Evolutionary conservation across 345 rosid genomes (phyloP).

Genomic region (Anastatica hierochuntica): DNA sequence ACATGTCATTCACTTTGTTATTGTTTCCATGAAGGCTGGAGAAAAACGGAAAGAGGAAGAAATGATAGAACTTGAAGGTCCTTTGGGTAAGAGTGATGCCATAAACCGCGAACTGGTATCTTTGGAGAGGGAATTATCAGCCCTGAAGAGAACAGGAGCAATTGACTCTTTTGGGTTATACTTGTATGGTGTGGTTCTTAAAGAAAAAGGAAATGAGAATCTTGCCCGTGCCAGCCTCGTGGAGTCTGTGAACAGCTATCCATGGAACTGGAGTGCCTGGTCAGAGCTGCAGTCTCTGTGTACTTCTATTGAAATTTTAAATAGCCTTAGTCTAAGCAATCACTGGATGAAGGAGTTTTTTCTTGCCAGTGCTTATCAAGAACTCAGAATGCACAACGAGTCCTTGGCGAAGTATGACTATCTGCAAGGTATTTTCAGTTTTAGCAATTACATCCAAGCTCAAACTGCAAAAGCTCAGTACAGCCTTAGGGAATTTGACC

Average conservation of each 20-base stretch:
- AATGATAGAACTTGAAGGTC: slow-evolving; percentile 83
- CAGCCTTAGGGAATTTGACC: slow-evolving; percentile 86
- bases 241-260: slow-evolving; percentile 89
- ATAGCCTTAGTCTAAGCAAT: slow-evolving; percentile 57
- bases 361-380: slow-evolving; percentile 76
- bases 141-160: slow-evolving; percentile 52
- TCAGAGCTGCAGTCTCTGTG: slow-evolving; percentile 79
- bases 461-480: slow-evolving; percentile 91
- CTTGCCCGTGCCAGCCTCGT: slow-evolving; percentile 65
- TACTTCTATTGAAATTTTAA: slow-evolving; percentile 57
- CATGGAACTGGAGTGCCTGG: slow-evolving; percentile 99
- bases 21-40: slow-evolving; percentile 54
- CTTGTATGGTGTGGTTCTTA: slow-evolving; percentile 80
- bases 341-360: slow-evolving; percentile 99
- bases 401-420: slow-evolving; percentile 63
- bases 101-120: slow-evolving; percentile 67
- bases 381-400: slow-evolving; percentile 82
- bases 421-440: slow-evolving; percentile 62
- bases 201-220: slow-evolving; percentile 73
- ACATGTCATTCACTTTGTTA: slow-evolving; percentile 1
- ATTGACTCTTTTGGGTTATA: slow-evolving; percentile 83
- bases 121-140: slow-evolving; percentile 73
- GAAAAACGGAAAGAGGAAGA: slow-evolving; percentile 97
- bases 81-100: slow-evolving; percentile 68
- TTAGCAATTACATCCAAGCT: slow-evolving; percentile 85